phyloP scores from a whole-genome alignment of 176 grass and related monocot species.

The Alopecurus myosuroides region DNA sequence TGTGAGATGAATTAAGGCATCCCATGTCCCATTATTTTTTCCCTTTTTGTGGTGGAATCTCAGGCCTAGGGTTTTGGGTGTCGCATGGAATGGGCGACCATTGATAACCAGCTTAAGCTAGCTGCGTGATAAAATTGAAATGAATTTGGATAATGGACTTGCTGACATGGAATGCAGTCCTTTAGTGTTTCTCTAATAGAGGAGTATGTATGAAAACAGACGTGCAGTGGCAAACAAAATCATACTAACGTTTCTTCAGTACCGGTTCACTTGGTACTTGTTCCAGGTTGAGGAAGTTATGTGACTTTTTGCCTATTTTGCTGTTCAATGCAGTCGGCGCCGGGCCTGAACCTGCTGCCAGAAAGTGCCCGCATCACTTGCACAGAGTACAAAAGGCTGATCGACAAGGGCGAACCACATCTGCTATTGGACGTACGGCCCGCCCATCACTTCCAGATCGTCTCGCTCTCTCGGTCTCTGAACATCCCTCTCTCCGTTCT shows the following conservation, averaged over 20 bases:
- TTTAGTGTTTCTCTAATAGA: not conserved
- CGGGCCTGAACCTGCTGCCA: constrained; percentile 44
- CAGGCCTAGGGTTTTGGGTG: not conserved
- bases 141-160: not conserved
- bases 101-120: not conserved
- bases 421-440: constrained; percentile 76
- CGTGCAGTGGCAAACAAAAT: not conserved
- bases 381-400: constrained; percentile 57
- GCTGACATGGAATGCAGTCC: not conserved
- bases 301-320: not conserved
- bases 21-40: not conserved
- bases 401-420: constrained; percentile 48
- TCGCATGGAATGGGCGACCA: not conserved
- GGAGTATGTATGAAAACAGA: not conserved
- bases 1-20: not conserved
- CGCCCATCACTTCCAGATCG: constrained; percentile 79
- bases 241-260: not conserved
- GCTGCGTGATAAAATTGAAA: not conserved
- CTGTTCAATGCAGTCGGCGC: constrained; percentile 47
- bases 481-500: constrained; percentile 62
- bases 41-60: not conserved
- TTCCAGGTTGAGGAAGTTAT: not conserved
- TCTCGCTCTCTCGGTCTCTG: constrained; percentile 56
- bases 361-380: constrained; percentile 50
- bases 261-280: not conserved